These are phyloP conservation scores for Fraxinus xanthoxyloides DNA, from an alignment of 305 asterid species.

Conservation along the genomic window DNA sequence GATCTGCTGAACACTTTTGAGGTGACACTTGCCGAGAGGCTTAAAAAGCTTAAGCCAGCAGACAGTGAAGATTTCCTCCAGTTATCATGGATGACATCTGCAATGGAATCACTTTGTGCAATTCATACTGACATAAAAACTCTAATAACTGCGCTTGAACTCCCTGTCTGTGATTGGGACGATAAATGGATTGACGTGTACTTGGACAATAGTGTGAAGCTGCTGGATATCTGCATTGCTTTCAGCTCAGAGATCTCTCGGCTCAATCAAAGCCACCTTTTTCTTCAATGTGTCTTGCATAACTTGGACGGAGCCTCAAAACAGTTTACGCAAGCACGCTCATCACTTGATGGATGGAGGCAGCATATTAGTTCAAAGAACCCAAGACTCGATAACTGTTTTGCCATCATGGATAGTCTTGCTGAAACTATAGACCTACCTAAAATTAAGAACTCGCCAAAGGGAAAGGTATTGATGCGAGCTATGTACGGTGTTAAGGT, in stretches of 20 bases:
- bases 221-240: constrained; percentile 81
- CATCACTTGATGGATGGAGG: constrained; percentile 79
- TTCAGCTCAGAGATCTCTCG: constrained; percentile 82
- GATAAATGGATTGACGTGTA: constrained; percentile 90
- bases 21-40: constrained; percentile 57
- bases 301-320: constrained; percentile 43
- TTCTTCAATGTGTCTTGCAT: constrained; percentile 60
- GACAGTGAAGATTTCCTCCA: constrained; percentile 55
- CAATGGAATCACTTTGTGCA: constrained; percentile 61
- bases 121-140: constrained; percentile 66
- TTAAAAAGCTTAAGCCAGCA: constrained; percentile 55
- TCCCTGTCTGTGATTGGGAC: constrained; percentile 85
- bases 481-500: constrained; percentile 84
- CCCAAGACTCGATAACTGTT: constrained; percentile 68
- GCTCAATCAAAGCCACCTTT: constrained; percentile 71
- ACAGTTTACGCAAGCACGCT: constrained; percentile 54
- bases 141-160: constrained; percentile 73
- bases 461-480: constrained; percentile 79
- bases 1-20: constrained; percentile 66
- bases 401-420: constrained; percentile 55
- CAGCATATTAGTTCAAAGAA: constrained; percentile 63
- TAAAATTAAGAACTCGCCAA: constrained; percentile 74
- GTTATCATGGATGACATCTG: constrained; percentile 71
- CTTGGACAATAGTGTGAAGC: constrained; percentile 71
- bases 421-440: constrained; percentile 65